phyloP scores from a whole-genome alignment of 2,329 filamentous ascomycete genomes.

The Epichloe scottii region DNA sequence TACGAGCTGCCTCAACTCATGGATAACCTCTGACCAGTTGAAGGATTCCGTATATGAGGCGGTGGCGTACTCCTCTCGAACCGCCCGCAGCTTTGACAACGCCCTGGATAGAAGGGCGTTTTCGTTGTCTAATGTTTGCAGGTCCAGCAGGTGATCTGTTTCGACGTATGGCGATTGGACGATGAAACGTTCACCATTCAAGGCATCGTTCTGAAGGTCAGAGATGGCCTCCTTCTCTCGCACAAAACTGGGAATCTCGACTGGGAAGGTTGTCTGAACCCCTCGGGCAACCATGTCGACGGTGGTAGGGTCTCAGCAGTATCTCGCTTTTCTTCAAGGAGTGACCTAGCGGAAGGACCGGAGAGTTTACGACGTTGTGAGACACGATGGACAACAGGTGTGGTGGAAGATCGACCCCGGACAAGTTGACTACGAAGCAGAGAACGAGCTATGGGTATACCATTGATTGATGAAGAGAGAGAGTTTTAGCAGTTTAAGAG shows the following conservation, averaged over 20 bases:
- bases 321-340: not conserved
- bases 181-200: constrained; percentile 25
- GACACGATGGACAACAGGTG: not conserved
- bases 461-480: not conserved
- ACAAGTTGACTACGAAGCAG: not conserved
- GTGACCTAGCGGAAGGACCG: not conserved
- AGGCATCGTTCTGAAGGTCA: constrained; percentile 14
- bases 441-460: not conserved
- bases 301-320: not conserved
- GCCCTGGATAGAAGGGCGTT: constrained; percentile 61
- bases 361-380: not conserved
- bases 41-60: constrained; percentile 61
- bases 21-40: constrained; percentile 59
- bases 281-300: constrained; percentile 17
- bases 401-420: not conserved
- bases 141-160: constrained; percentile 57
- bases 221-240: constrained; percentile 14
- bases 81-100: constrained; percentile 48
- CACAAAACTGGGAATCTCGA: constrained; percentile 13
- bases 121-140: constrained; percentile 51
- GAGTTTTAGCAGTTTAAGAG: not conserved
- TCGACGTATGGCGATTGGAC: constrained; percentile 67
- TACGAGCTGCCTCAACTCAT: constrained; percentile 41
- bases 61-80: constrained; percentile 62
- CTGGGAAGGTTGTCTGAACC: constrained; percentile 13